Percentiles rank a stretch among this genome's conserved stretches.
phyloP scores from a whole-genome alignment of 108 stramenopile species.

The Fistulifera pelliculosa region DNA sequence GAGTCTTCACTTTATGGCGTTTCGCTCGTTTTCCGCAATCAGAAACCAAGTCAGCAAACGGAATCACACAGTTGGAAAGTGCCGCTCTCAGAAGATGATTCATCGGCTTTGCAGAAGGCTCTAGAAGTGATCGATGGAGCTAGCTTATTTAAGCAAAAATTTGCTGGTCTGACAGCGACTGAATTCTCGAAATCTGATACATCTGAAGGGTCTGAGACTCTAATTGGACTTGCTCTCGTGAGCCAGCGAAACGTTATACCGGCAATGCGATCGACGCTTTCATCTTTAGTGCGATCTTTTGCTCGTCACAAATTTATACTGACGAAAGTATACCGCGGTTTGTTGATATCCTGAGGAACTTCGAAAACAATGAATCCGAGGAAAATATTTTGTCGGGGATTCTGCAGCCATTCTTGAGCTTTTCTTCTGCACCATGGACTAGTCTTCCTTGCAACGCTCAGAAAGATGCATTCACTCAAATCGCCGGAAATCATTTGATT shows the following conservation, averaged over 20 bases:
- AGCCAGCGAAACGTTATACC: slow-evolving; percentile 50
- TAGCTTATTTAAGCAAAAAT: slow-evolving; percentile 31
- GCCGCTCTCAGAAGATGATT: not conserved
- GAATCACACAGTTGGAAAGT: not conserved
- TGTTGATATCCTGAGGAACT: slow-evolving; percentile 54
- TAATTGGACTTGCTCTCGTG: slow-evolving; percentile 60
- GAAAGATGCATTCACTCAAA: slow-evolving; percentile 26
- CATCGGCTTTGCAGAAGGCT: not conserved
- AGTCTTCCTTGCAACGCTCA: slow-evolving; percentile 45
- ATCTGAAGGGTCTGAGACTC: slow-evolving; percentile 14
- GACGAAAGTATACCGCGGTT: slow-evolving; percentile 14
- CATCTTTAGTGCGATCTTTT: slow-evolving; percentile 32
- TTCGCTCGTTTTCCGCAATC: slow-evolving; percentile 48
- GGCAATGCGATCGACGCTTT: slow-evolving; percentile 63
- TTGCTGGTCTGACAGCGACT: slow-evolving; percentile 34
- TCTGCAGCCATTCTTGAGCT: slow-evolving; percentile 35
- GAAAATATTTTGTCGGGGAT: slow-evolving; percentile 33
- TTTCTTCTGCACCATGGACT: slow-evolving; percentile 42
- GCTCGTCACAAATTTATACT: slow-evolving; percentile 3
- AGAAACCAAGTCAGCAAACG: not conserved
- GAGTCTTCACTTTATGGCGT: slow-evolving; percentile 56
- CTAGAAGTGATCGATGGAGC: slow-evolving; percentile 21
- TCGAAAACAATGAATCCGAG: slow-evolving; percentile 45
- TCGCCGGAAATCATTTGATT: slow-evolving; percentile 43
- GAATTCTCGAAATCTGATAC: too few species aligned